These are phyloP conservation scores for Smallanthus sonchifolius DNA, from an alignment of 129 eudicot genomes.

Conservation along the genomic window DNA sequence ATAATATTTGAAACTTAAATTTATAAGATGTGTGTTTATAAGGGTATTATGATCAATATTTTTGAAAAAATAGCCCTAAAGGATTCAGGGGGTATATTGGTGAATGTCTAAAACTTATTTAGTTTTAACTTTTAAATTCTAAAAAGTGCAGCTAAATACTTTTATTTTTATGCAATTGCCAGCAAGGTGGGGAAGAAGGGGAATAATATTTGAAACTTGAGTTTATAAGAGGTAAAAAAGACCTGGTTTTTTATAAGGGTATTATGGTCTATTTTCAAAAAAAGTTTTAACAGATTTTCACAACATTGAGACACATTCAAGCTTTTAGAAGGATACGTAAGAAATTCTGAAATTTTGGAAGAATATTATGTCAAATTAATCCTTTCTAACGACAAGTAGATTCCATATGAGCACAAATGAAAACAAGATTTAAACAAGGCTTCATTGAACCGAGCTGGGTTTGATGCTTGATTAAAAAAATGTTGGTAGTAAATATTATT, in stretches of 20 bases:
- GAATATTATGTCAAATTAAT: neutral
- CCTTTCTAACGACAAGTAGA: neutral
- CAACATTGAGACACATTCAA: neutral
- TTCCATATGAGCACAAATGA: neutral
- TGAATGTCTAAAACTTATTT: neutral
- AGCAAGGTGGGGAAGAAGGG: neutral
- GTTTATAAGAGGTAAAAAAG: neutral
- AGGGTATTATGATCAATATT: neutral
- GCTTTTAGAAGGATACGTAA: neutral
- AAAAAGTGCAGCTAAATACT: neutral
- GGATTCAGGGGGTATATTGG: neutral
- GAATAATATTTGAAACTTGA: neutral
- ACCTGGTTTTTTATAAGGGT: neutral
- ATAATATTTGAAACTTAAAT: neutral
- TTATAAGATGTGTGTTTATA: neutral
- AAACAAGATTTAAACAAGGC: neutral
- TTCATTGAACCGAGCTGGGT: neutral
- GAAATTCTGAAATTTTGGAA: neutral
- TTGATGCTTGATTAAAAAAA: neutral
- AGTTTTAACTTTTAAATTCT: neutral
- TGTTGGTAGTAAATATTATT: neutral
- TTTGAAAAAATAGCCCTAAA: neutral
- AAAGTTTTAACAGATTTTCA: neutral
- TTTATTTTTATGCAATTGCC: neutral
- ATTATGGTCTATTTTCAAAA: neutral